Conservation (phyloP, 2,329 filamentous ascomycete genomes). For the Fusarium compactum region DNA sequence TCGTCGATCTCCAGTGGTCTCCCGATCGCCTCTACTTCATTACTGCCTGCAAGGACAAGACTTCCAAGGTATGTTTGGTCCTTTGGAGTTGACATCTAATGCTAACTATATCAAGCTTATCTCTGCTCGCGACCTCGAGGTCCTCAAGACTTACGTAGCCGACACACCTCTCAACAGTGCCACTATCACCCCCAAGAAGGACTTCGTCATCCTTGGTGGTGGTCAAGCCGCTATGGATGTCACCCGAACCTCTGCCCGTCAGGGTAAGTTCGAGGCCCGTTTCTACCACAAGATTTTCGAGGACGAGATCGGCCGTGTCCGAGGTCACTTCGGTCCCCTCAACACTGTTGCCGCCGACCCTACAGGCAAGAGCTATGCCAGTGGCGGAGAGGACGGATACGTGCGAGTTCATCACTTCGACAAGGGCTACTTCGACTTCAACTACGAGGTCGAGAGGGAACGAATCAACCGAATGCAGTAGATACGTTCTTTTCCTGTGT, state of each 20-base stretch:
- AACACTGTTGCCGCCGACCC: conserved; percentile 97
- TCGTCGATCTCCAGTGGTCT: conserved; percentile 96
- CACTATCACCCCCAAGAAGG: conserved; percentile 92
- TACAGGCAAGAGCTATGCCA: conserved; percentile 90
- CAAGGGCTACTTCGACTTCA: conserved; percentile 98
- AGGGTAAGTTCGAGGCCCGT: conserved; percentile 98
- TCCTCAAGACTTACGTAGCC: conserved; percentile 91
- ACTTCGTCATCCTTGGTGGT: conserved; percentile 97
- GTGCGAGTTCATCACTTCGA: conserved; percentile 99
- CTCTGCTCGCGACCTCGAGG: conserved; percentile 85
- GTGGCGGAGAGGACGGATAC: conserved; percentile 97
- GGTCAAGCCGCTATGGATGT: conserved; percentile 99
- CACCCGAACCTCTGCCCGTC: conserved; percentile 90
- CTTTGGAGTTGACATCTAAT: background rate
- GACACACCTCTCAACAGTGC: conserved; percentile 98
- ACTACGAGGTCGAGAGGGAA: conserved; percentile 98
- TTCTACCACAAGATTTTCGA: conserved; percentile 99
- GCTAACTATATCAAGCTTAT: conserved; percentile 69
- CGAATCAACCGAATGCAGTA: conserved; percentile 61
- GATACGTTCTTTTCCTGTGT: conserved; percentile 53
- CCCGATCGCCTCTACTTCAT: conserved; percentile 97
- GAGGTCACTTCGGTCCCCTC: conserved; percentile 95
- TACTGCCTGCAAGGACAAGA: conserved; percentile 98
- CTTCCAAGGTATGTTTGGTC: conserved; percentile 77
- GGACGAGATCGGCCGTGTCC: conserved; percentile 96